phyloP scores from a whole-genome alignment of 148 eudicot genomes.

The Polygonum maritimum region DNA sequence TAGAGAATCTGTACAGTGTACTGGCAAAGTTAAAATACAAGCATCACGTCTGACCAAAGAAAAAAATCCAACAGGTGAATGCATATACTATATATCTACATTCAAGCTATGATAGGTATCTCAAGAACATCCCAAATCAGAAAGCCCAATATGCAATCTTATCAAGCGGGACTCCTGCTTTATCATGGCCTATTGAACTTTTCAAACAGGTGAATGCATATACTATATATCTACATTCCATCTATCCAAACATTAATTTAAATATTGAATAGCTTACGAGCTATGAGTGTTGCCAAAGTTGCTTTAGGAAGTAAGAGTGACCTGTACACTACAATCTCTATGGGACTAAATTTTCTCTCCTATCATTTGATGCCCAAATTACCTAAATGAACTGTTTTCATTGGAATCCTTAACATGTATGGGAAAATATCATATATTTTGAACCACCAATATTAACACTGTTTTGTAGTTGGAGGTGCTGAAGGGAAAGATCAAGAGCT shows the following conservation, averaged over 20 bases:
- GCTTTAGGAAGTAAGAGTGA: background rate
- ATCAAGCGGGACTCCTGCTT: conserved; percentile 97
- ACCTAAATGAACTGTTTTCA: background rate
- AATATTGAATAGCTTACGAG: too few relatives aligned
- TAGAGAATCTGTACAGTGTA: background rate
- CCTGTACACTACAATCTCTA: background rate
- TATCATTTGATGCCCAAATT: background rate
- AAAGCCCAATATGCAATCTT: conserved; percentile 79
- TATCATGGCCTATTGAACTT: conserved; percentile 91
- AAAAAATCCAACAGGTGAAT: conserved; percentile 80
- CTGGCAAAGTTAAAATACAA: background rate
- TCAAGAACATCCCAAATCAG: too few relatives aligned
- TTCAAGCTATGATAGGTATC: background rate
- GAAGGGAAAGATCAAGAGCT: conserved; percentile 52
- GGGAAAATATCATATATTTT: background rate
- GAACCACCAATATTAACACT: background rate
- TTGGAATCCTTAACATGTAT: conserved; percentile 1
- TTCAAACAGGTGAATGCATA: conserved; percentile 62
- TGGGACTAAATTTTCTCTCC: background rate
- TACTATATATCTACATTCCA: background rate
- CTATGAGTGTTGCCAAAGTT: background rate
- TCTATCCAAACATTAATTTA: background rate
- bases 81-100: background rate
- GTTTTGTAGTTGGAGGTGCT: conserved; percentile 50
- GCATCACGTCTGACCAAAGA: too few relatives aligned